Percentiles rank a stretch among this genome's conserved stretches.
These are phyloP conservation scores for Saturnispora sekii DNA, from an alignment of 805 yeast genomes.

Conservation along the genomic window DNA sequence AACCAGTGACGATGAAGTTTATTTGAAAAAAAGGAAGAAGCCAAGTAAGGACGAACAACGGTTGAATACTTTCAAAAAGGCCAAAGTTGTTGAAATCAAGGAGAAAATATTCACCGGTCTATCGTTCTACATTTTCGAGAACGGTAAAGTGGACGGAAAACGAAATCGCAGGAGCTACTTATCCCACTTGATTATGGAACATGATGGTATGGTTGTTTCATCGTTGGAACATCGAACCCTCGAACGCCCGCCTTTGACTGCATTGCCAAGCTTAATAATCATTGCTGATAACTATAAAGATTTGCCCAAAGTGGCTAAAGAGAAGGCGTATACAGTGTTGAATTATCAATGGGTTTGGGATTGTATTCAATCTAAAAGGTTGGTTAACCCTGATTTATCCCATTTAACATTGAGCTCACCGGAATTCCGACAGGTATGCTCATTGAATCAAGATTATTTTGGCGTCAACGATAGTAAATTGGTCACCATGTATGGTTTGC, in stretches of 20 bases:
- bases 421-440: no score
- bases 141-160: constrained; percentile 23
- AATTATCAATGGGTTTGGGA: constrained; percentile 67
- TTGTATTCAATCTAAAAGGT: constrained; percentile 34
- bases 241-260: neutral
- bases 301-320: neutral
- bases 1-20: constrained; percentile 1
- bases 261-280: constrained; percentile 15
- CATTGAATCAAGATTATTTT: constrained; percentile 32
- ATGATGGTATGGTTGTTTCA: constrained; percentile 39
- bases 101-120: constrained; percentile 33
- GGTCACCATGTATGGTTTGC: neutral
- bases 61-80: neutral
- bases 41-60: neutral
- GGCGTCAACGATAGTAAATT: constrained; percentile 51
- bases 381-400: constrained; percentile 50
- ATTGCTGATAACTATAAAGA: constrained; percentile 28
- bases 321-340: constrained; percentile 44
- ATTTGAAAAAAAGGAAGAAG: neutral
- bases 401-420: constrained; percentile 33
- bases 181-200: constrained; percentile 26
- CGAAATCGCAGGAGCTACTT: constrained; percentile 30
- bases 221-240: neutral
- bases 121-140: constrained; percentile 46
- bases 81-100: constrained; percentile 1